A percentile compares a stretch with the other conserved stretches of the same genome.
Evolutionary conservation across 805 yeast genomes (phyloP).

Genomic region (Komagataella ulmi): DNA sequence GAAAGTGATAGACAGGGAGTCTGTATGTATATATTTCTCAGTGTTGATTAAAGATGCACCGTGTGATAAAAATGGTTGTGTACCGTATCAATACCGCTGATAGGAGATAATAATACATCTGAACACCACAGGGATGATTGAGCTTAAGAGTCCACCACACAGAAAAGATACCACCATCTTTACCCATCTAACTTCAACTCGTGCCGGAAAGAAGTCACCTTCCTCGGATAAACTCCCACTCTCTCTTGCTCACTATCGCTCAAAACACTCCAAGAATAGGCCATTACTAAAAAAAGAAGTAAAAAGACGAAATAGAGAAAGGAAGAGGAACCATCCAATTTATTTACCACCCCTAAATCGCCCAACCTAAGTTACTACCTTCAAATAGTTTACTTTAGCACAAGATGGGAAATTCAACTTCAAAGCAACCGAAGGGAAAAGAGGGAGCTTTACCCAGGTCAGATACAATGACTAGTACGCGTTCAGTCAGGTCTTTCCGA

Average conservation of each 20-base stretch:
- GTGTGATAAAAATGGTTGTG: not conserved
- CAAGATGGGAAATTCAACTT: not conserved
- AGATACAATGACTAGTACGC: not conserved
- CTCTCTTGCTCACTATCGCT: not conserved
- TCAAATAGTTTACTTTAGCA: not conserved
- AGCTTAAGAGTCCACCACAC: not conserved
- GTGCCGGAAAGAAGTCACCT: not conserved
- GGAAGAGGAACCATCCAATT: not conserved
- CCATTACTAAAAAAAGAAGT: not conserved
- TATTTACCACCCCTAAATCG: not conserved
- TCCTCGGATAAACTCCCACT: not conserved
- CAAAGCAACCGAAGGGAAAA: not conserved
- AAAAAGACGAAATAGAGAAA: not conserved
- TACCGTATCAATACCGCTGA: not conserved
- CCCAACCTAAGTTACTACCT: not conserved
- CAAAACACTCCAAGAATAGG: not conserved
- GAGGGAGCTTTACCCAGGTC: not conserved
- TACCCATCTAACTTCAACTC: not conserved
- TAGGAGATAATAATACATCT: not conserved
- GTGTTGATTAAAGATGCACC: not conserved
- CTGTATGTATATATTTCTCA: not conserved
- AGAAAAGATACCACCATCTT: not conserved
- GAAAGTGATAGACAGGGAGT: not conserved
- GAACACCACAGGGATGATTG: not conserved
- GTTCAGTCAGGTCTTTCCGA: not conserved